A percentile compares a stretch with the other conserved stretches of the same genome.
Conservation (phyloP, 345 rosid species). For the Eucalyptus coolabah region DNA sequence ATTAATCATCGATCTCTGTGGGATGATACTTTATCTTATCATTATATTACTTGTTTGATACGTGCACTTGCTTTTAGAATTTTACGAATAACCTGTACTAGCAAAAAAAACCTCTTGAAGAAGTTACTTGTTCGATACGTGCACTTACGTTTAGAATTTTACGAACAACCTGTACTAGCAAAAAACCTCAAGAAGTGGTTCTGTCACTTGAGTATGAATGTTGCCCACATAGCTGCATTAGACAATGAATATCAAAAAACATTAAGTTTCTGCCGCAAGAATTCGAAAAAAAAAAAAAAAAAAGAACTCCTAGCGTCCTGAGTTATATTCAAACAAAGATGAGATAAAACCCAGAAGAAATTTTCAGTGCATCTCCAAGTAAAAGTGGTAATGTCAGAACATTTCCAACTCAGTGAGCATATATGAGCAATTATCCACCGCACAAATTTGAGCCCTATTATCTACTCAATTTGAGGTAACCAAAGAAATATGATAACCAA, state of each 20-base stretch:
- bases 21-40: too few relatives aligned
- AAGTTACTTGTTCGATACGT: too few relatives aligned
- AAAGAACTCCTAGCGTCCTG: not conserved
- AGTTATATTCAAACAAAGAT: not conserved
- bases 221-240: constrained; percentile 87
- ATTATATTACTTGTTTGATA: too few relatives aligned
- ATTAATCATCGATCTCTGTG: too few relatives aligned
- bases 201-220: constrained; percentile 82
- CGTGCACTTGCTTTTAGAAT: too few relatives aligned
- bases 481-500: not conserved
- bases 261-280: not conserved
- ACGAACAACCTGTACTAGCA: constrained; percentile 91
- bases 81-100: too few relatives aligned
- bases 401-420: not conserved
- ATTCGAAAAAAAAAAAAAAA: not conserved
- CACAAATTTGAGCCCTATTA: not conserved
- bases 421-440: not conserved
- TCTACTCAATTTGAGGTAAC: not conserved
- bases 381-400: not conserved
- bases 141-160: too few relatives aligned
- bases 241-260: not conserved
- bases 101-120: too few relatives aligned
- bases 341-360: not conserved
- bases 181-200: constrained; percentile 94
- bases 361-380: accelerated